Evolutionary conservation across 768 basidiomycete genomes (phyloP), one percentile per base, ranked within the genome.

Genomic region (Ramaria rubella): DNA sequence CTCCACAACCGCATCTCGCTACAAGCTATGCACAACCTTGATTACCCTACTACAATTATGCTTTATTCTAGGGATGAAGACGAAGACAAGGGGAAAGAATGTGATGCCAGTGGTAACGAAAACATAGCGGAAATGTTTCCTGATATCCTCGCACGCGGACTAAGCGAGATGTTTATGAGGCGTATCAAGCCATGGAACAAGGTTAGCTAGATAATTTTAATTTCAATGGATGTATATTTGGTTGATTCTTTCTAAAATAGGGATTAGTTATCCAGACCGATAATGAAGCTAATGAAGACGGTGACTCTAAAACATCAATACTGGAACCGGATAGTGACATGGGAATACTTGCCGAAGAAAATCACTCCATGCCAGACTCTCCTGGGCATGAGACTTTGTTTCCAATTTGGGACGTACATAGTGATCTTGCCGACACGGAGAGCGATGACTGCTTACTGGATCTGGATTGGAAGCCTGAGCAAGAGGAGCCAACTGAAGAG

Each of bases 121-220:
- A 44, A 43, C 21, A 6, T 29, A 31, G 5, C 19, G 5, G 44
- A 30, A 56, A 14, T 15, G 33, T 56, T 45, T 30, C 19, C 24
- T 11, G 30, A 17, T 15, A 30, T 44, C 31, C 43, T 56, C 27
- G 55, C 24, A n/a, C 3, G 31, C n/a, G n/a, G 2, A n/a, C 31
- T 56, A 45, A 56, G 44, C 11, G 29, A 23, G 14, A 33, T 56
- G 43, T 48, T 17, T 24, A 24, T 15, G 15, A 56, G 31, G n/a
- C 23, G 43, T 12, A 27, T 56, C 19, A 56, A 33, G 29, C 55
- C 55, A 30, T 56, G 55, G 55, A 48, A 29, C 29, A 56, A 56
- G 55, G 55, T 56, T 33, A 23, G 43, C 19, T 5, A 56, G 19
- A 31, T 33, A 2, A 4, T 48, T 26, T 27, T 24, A 8, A 26